Evolutionary conservation across 495 filamentous ascomycete species (phyloP), one percentile per base, ranked within the genome.

Genomic region (Penicillium desertorum): DNA sequence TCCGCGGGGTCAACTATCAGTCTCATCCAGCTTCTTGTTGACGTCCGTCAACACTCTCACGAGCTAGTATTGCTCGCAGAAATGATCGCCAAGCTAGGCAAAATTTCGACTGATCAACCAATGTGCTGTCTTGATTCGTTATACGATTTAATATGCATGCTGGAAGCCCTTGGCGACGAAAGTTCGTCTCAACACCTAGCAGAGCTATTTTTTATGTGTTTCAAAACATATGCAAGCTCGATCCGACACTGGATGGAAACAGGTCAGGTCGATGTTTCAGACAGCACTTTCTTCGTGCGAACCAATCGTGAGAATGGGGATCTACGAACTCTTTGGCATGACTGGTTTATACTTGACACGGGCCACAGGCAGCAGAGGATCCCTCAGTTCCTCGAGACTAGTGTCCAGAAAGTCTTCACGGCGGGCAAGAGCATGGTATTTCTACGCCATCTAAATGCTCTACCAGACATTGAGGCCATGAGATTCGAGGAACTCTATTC

Each of bases 361-460:
- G 70, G 83, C 23, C 54, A 62, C 23, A 82, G 83, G 27, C 64
- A 65, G 0, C 69, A 89, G 2, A 83, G 86, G 62, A 83, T 87
- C 10, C 93, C 92, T 0, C 79, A 71, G 5, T 96, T 96, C 56
- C 77, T 97, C 7, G 83, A 85, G 39, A 77, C 84, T 2, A 81
- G 85, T 1, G 83, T 83, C 2, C 68, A 76, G 12, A 88, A 83
- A 57, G 88, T 96, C 23, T 91, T 96, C 56, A 90, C 84, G 0
- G 86, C 89, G 5, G 93, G 94, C 0, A 96, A 97, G 67, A 94
- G 86, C 62, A 86, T 91, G 58, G 84, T 94, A 2, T 88, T 98
- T 48, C 71, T 96, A 19, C 87, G 85, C 32, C 81, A 85, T 32
- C 79, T 90, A 49, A 71, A 76, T 34, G 62, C 63, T 11, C 45